These are phyloP conservation scores for Clarireedia homoeocarpa DNA, from an alignment of 2,329 filamentous ascomycete species.

Conservation along the genomic window DNA sequence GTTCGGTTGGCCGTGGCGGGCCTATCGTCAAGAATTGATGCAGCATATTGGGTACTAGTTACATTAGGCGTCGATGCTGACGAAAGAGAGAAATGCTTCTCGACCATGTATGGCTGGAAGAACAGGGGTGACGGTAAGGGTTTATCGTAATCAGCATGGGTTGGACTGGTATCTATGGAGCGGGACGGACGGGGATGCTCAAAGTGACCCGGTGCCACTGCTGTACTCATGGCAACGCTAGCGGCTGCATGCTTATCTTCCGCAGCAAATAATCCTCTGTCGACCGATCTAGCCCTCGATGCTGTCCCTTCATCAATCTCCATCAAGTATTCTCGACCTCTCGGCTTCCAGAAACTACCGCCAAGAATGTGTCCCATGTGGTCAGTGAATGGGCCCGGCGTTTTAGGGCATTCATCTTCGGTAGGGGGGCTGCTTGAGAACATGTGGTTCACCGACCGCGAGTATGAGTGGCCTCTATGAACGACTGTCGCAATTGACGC, in stretches of 20 bases:
- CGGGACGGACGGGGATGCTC: conserved; percentile 18
- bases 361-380: conserved; percentile 23
- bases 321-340: conserved; percentile 16
- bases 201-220: conserved; percentile 50
- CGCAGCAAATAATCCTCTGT: conserved; percentile 50
- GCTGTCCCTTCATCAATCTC: conserved; percentile 38
- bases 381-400: conserved; percentile 24
- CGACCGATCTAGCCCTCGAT: conserved; percentile 53
- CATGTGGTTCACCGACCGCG: conserved; percentile 30
- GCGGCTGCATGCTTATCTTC: conserved; percentile 57
- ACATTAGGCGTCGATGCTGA: conserved; percentile 24
- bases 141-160: conserved; percentile 13
- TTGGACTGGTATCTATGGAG: conserved; percentile 21
- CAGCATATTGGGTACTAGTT: conserved; percentile 19
- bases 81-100: conserved; percentile 16
- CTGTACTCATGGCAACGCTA: conserved; percentile 54
- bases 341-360: conserved; percentile 17
- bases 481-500: conserved; percentile 28
- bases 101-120: conserved; percentile 24
- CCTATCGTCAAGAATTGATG: conserved; percentile 36
- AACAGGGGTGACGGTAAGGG: conserved; percentile 24
- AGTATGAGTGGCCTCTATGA: conserved; percentile 26
- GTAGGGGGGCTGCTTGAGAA: conserved; percentile 5
- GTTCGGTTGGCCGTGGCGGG: conserved; percentile 41
- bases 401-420: conserved; percentile 12